These are phyloP conservation scores for Trematosphaeria pertusa DNA, from an alignment of 2,329 filamentous ascomycete genomes.

Conservation along the genomic window DNA sequence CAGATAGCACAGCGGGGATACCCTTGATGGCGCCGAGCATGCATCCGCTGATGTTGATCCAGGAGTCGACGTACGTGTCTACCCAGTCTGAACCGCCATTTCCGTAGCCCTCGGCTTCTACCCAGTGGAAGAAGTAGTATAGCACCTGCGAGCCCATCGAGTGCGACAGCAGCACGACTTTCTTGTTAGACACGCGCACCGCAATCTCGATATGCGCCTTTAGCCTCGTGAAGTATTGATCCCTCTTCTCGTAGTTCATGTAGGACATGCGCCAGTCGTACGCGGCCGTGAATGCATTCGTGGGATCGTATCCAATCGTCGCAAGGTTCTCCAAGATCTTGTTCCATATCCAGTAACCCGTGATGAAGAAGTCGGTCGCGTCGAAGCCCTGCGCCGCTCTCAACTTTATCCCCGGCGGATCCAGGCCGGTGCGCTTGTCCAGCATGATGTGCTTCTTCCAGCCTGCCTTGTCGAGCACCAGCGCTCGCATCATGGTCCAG, in stretches of 20 bases:
- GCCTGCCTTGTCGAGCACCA: slow-evolving; percentile 88
- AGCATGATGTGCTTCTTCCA: slow-evolving; percentile 99
- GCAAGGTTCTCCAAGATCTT: slow-evolving; percentile 98
- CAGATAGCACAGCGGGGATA: slow-evolving; percentile 86
- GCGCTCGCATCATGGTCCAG: slow-evolving; percentile 97
- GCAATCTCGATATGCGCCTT: slow-evolving; percentile 91
- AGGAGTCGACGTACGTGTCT: slow-evolving; percentile 85
- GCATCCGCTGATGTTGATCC: slow-evolving; percentile 98
- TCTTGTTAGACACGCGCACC: slow-evolving; percentile 73
- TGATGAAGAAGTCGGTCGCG: slow-evolving; percentile 92
- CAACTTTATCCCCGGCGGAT: slow-evolving; percentile 88
- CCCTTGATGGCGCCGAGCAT: slow-evolving; percentile 96
- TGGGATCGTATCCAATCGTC: slow-evolving; percentile 94
- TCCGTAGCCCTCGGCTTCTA: slow-evolving; percentile 78
- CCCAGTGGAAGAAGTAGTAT: slow-evolving; percentile 84
- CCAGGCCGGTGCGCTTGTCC: slow-evolving; percentile 87
- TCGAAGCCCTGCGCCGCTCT: slow-evolving; percentile 96
- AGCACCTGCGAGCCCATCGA: slow-evolving; percentile 98
- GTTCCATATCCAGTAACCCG: slow-evolving; percentile 97
- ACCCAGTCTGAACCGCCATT: slow-evolving; percentile 88
- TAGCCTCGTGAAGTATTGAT: slow-evolving; percentile 91
- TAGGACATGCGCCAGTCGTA: slow-evolving; percentile 96
- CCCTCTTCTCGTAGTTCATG: slow-evolving; percentile 83
- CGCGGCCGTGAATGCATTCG: slow-evolving; percentile 70
- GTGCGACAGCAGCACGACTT: slow-evolving; percentile 87